A percentile compares a stretch with the other conserved stretches of the same genome.
phyloP scores from a whole-genome alignment of 2,329 filamentous ascomycete species.

The Ustulina deusta region DNA sequence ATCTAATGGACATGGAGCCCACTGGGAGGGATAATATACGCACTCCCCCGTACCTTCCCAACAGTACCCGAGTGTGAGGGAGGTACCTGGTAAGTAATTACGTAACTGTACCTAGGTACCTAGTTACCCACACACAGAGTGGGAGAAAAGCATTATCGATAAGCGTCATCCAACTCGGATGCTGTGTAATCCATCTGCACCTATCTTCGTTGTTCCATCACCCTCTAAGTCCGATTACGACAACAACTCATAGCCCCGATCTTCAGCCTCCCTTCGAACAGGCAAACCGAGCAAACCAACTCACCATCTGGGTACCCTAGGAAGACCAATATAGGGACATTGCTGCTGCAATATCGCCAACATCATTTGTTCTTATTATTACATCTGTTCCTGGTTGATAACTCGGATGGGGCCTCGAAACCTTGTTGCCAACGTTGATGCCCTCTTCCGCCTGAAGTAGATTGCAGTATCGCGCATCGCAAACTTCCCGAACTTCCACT shows the following conservation, averaged over 20 bases:
- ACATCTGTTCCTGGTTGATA: neutral
- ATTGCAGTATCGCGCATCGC: neutral
- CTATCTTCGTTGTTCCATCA: conserved; percentile 36
- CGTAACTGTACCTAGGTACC: neutral
- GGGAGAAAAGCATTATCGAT: conserved; percentile 25
- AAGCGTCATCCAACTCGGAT: conserved; percentile 27
- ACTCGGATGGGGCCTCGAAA: conserved; percentile 23
- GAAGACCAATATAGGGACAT: neutral
- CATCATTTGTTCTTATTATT: neutral
- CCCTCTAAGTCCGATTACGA: conserved; percentile 37
- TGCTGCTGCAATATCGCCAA: neutral
- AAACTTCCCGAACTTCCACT: conserved; percentile 20
- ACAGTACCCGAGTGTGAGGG: neutral
- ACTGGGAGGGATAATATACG: too few species aligned
- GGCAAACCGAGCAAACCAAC: neutral
- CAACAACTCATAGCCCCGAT: neutral
- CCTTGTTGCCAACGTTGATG: neutral
- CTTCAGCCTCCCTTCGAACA: conserved; percentile 7
- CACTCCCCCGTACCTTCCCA: too few species aligned
- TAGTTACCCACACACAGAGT: neutral
- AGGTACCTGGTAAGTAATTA: neutral
- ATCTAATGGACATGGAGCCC: too few species aligned
- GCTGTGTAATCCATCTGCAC: conserved; percentile 36
- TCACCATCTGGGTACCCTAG: neutral
- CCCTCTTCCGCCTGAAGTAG: conserved; percentile 23